phyloP scores from a whole-genome alignment of 306 rosid species.

The Dryas alaskensis region DNA sequence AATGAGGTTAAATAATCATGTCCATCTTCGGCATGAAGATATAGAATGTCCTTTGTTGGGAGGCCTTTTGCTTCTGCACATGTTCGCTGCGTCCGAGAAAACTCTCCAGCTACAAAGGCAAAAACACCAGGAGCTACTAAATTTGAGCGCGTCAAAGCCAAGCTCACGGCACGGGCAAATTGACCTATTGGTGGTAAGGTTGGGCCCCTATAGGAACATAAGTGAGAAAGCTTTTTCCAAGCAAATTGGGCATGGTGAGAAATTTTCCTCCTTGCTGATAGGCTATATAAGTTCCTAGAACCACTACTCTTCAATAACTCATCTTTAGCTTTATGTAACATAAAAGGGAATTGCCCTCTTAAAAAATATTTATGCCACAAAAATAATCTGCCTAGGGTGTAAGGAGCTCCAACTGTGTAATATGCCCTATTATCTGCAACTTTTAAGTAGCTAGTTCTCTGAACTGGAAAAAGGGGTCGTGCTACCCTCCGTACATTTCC shows the following conservation, averaged over 20 bases:
- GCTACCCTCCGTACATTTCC: constrained; percentile 49
- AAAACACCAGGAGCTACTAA: constrained; percentile 57
- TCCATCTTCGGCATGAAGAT: constrained; percentile 47
- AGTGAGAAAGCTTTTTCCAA: constrained; percentile 53
- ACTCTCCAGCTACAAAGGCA: constrained; percentile 52
- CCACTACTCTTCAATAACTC: constrained; percentile 25
- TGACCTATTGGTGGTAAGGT: constrained; percentile 46
- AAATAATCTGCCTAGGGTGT: constrained; percentile 30
- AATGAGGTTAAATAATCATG: constrained; percentile 42
- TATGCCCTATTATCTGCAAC: constrained; percentile 17
- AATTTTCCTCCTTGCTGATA: constrained; percentile 32
- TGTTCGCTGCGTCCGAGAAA: constrained; percentile 41
- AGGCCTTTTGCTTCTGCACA: constrained; percentile 51
- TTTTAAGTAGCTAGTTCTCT: constrained; percentile 26
- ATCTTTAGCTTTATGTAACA: constrained; percentile 32
- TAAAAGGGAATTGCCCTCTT: constrained; percentile 35
- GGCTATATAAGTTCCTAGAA: constrained; percentile 35
- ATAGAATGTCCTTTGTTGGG: constrained; percentile 39
- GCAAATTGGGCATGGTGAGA: constrained; percentile 46
- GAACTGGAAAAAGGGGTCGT: constrained; percentile 30
- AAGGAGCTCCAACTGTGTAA: constrained; percentile 28
- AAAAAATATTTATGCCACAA: constrained; percentile 26
- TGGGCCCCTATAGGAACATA: constrained; percentile 42
- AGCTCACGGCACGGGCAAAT: constrained; percentile 63
- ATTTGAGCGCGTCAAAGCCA: constrained; percentile 66